Base-by-base conservation (phyloP, 73 alveolate species). In the Paraurostyla sp. region DNA sequence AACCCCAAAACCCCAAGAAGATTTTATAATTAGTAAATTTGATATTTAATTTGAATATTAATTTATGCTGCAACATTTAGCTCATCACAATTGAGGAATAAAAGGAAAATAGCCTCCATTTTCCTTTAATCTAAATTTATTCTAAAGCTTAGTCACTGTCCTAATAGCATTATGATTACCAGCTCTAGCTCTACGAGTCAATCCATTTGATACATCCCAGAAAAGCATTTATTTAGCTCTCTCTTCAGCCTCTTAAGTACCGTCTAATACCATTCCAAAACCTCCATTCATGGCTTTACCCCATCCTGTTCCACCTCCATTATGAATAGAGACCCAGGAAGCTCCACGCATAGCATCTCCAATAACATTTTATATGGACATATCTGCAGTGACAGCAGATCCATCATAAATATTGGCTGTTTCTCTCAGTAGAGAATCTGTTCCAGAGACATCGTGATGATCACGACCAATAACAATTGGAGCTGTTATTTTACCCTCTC, bases 241-340 rank as follows among this genome's bases (percentile, higher is more conserved):
- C 56, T 60, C 49, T 4, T 60, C 86, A 35, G 96, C 96, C 38
- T 88, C 92, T 22, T 91, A 92, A 25, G 62, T 27, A 16, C 96
- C 96, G 60, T 91, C 96, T 51, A 91, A 59, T 0, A 91, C 96
- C 85, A 91, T 63, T 88, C 96, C 96, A 58, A 91, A 91, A 40
- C 96, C 96, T 15, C 96, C 94, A 73, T 91, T 91, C 0, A 88
- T 88, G 0, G 89, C 96, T 59, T 91, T 93, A 15, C 96, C 96
- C 96, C 96, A 91, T 25, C 96, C 96, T 27, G 89, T 93, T 23
- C 96, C 96, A 35, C 96, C 96, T 15, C 96, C 96, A 76, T 91
- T 91, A 78, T 91, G 96, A 43, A 91, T 40, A n/a, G 94, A 75
- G 23, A 91, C 96, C 96, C 96, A 91, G 30, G 96, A 89, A 23